These are phyloP conservation scores for Picea glauca DNA, from an alignment of 75 land plant species.

Conservation along the genomic window DNA sequence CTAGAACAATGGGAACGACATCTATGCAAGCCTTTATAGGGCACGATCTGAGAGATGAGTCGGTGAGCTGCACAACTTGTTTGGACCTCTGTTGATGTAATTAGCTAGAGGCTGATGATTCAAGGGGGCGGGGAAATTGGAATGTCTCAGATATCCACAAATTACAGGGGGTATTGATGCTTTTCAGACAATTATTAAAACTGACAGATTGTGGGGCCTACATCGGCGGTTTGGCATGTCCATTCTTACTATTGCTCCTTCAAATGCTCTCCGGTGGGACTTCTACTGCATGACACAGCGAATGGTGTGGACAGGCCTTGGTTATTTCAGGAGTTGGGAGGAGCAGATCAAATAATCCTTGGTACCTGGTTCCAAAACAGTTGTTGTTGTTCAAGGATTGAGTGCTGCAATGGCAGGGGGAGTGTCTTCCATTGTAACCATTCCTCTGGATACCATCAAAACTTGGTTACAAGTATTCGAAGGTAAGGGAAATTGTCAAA, in stretches of 20 bases:
- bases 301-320: constrained; percentile 63
- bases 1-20: constrained; percentile 15
- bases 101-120: constrained; percentile 92
- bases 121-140: constrained; percentile 28
- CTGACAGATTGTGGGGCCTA: constrained; percentile 72
- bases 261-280: constrained; percentile 98
- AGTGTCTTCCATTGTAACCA: constrained; percentile 76
- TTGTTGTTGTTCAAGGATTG: constrained; percentile 77
- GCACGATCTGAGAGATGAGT: too few species aligned
- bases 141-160: constrained; percentile 10
- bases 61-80: constrained; percentile 77
- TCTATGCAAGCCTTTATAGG: too few species aligned
- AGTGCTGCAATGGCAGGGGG: constrained; percentile 92
- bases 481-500: constrained; percentile 37
- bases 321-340: constrained; percentile 21
- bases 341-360: constrained; percentile 20
- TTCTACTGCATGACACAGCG: constrained; percentile 75
- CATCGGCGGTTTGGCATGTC: constrained; percentile 94
- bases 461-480: constrained; percentile 89
- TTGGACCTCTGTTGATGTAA: constrained; percentile 92
- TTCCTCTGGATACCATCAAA: constrained; percentile 94
- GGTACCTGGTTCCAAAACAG: constrained; percentile 36
- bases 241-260: constrained; percentile 88
- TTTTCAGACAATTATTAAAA: constrained; percentile 56
- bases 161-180: constrained; percentile 84